Conservation (phyloP, 441 rosid species). For the Syzygium malaccense region DNA sequence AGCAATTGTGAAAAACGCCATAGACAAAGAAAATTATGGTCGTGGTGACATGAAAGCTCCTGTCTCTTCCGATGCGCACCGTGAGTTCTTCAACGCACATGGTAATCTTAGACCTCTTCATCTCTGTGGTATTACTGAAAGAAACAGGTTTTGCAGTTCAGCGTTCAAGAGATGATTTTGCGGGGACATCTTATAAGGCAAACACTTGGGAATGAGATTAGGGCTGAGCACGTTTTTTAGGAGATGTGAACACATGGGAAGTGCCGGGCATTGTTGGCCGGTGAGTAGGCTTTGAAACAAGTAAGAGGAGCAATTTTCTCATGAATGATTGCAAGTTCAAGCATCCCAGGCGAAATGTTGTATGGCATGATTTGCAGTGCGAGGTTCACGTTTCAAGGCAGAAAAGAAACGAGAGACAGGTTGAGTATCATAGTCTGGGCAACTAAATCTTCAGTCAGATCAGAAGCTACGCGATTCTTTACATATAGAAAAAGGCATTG, state of each 20-base stretch:
- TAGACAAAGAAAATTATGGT: constrained; percentile 9
- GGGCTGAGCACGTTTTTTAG: background rate
- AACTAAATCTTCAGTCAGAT: background rate
- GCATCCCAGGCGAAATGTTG: background rate
- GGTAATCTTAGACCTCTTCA: constrained; percentile 14
- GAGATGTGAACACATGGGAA: background rate
- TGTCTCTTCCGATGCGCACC: background rate
- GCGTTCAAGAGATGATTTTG: background rate
- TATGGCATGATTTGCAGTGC: background rate
- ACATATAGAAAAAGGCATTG: background rate
- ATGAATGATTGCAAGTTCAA: background rate
- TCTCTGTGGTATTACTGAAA: background rate
- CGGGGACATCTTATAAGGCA: background rate
- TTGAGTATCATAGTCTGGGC: background rate
- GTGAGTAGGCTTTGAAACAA: background rate
- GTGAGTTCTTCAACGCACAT: constrained; percentile 8
- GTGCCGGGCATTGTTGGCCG: background rate
- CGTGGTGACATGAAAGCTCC: background rate
- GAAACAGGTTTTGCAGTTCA: background rate
- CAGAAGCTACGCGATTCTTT: background rate
- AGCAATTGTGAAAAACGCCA: constrained; percentile 8
- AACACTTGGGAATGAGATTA: background rate
- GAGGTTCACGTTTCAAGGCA: background rate
- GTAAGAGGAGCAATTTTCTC: background rate
- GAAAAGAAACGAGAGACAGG: background rate